Base-by-base conservation (phyloP, 192 early-diverging fungal species). In the Endogone sp. region DNA sequence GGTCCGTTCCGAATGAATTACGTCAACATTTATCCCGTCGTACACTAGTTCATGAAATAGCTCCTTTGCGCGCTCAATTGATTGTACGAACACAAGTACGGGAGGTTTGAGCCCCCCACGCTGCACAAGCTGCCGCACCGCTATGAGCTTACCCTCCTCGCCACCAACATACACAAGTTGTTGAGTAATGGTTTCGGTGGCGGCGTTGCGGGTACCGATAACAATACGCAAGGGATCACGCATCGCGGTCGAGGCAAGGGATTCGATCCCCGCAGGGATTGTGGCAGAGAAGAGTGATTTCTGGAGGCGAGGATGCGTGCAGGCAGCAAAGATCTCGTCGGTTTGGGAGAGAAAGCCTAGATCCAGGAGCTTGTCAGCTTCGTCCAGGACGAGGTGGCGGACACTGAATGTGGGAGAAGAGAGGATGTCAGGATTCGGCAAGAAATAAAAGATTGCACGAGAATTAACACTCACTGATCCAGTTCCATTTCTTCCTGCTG, bases 1-100 rank as follows among this genome's bases (percentile, higher is more conserved):
- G 37, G 95, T 96, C 62, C 95, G 88, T 70, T 98, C 95, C 11
- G 93, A 92, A 71, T 97, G 96, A 26, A 98, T 97, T n/a, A 97
- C 95, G 62, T 98, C 98, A 11, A 98, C 96, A 75, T 96, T 95
- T 80, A 98, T 97, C 26, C 95, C 94, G 72, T 99, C 95, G 76
- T 93, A 98, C 20, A 97, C 89, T 56, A 99, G 86, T 73, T 99
- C 96, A 69, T 94, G 87, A 81, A 96, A 97, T 22, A 99, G 82
- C 69, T 99, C 95, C 71, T 95, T 94, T 64, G 98, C 95, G 62
- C 98, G 90, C 24, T 98, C 95, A 66, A 97, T 98, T 22, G 94
- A 95, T 76, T 99, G 96, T 9, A 98, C 95, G 70, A 99, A 99
- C 29, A 99, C 90, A 31, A 99, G 79, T 4, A 93, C 91, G 13